Percentiles rank a stretch among this genome's conserved stretches.
phyloP scores from a whole-genome alignment of 1,284 basidiomycete species.

The Erythrobasidium hasegawianum region DNA sequence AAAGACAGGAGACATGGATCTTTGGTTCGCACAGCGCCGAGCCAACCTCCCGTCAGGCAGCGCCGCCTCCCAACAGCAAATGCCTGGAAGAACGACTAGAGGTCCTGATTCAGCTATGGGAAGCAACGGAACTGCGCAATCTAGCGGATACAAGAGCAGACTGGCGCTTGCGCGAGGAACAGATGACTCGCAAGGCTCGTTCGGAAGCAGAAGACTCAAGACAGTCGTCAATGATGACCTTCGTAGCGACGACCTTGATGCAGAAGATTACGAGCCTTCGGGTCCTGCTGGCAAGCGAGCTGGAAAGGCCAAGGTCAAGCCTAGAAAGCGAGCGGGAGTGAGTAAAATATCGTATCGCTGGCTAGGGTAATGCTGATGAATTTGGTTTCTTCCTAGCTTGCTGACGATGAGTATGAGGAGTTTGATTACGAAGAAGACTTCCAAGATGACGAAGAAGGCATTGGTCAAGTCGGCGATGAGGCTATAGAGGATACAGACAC shows the following conservation, averaged over 20 bases:
- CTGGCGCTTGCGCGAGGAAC: slow-evolving; percentile 30
- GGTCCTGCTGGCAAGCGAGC: slow-evolving; percentile 1
- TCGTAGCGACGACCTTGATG: slow-evolving; percentile 52
- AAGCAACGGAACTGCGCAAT: slow-evolving; percentile 30
- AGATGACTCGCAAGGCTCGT: slow-evolving; percentile 19
- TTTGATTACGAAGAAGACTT: slow-evolving; percentile 77
- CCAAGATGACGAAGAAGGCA: slow-evolving; percentile 75
- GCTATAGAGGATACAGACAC: slow-evolving; percentile 73
- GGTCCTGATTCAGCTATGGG: slow-evolving; percentile 35
- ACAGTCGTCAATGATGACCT: slow-evolving; percentile 13
- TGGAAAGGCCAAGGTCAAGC: slow-evolving; percentile 15
- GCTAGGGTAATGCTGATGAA: too few species aligned
- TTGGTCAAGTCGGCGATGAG: slow-evolving; percentile 58
- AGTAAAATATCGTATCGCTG: too few species aligned
- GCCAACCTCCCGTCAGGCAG: slow-evolving; percentile 7
- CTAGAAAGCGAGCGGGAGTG: slow-evolving; percentile 48
- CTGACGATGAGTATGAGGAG: slow-evolving; percentile 71
- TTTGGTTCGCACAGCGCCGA: slow-evolving; percentile 36
- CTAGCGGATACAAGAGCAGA: slow-evolving; percentile 49
- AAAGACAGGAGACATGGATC: slow-evolving; percentile 39
- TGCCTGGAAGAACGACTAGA: slow-evolving; percentile 41
- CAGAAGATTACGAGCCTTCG: slow-evolving; percentile 46
- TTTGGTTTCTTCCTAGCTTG: slow-evolving; percentile 12
- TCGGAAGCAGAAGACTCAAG: slow-evolving; percentile 1
- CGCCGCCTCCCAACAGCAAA: slow-evolving; percentile 36